Evolutionary conservation across 345 rosid genomes (phyloP).

Genomic region (Hibiscus tridactylites): DNA sequence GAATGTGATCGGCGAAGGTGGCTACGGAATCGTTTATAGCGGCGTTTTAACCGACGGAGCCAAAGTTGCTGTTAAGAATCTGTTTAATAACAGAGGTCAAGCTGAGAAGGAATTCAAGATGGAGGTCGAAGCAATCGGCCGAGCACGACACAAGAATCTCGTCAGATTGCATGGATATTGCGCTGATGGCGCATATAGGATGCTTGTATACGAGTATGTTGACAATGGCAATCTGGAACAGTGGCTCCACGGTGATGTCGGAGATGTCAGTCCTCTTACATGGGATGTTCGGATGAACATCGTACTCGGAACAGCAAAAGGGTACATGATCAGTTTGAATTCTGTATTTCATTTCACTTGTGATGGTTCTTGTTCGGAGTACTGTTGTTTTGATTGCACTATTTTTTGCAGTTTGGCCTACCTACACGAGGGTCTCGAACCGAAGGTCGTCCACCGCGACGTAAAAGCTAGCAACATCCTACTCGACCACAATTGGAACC

Average conservation of each 20-base stretch:
- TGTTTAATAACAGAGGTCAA: constrained; percentile 94
- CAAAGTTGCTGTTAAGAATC: constrained; percentile 79
- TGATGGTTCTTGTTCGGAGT: not conserved
- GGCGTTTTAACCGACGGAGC: constrained; percentile 77
- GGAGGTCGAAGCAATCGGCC: constrained; percentile 90
- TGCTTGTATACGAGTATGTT: constrained; percentile 90
- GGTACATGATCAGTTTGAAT: constrained; percentile 29
- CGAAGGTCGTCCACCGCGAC: constrained; percentile 93
- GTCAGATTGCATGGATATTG: constrained; percentile 86
- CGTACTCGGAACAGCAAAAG: constrained; percentile 87
- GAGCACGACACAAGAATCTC: constrained; percentile 91
- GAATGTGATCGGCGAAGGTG: constrained; percentile 98
- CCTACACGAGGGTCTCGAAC: constrained; percentile 98
- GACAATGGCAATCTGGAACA: constrained; percentile 94
- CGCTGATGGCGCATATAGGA: constrained; percentile 94
- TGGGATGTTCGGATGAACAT: constrained; percentile 92
- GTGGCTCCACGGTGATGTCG: constrained; percentile 95
- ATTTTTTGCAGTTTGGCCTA: constrained; percentile 66
- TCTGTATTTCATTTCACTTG: not conserved
- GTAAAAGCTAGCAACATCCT: constrained; percentile 85
- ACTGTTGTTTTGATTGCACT: not conserved
- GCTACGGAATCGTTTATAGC: constrained; percentile 85
- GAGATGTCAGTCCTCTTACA: constrained; percentile 70
- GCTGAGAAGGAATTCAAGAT: constrained; percentile 97
- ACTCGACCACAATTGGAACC: constrained; percentile 80